Conservation (phyloP, 768 basidiomycete genomes). For the Serpula lacrymans region DNA sequence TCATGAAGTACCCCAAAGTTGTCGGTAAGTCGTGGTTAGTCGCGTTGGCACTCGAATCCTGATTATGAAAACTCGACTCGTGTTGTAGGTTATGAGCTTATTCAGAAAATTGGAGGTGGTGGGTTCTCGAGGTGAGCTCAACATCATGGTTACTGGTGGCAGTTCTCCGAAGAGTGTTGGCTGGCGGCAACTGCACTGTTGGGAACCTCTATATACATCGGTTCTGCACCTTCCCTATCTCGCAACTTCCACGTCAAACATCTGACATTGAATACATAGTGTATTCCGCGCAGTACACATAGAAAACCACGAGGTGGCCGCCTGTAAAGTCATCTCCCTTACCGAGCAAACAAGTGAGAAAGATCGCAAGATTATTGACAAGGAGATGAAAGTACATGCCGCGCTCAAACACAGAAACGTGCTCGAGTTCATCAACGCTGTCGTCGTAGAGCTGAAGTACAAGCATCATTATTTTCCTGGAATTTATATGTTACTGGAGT, state of each 20-base stretch:
- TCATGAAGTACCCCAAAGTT: slow-evolving; percentile 32
- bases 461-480: slow-evolving; percentile 64
- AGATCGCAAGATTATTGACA: slow-evolving; percentile 79
- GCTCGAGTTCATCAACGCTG: slow-evolving; percentile 78
- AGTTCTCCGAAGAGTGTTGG: not conserved
- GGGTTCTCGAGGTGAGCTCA: slow-evolving; percentile 76
- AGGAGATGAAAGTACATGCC: slow-evolving; percentile 89
- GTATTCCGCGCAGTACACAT: slow-evolving; percentile 83
- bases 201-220: no score
- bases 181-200: not conserved
- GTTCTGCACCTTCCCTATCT: no score
- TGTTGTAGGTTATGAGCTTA: slow-evolving; percentile 59
- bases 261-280: slow-evolving; percentile 34
- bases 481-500: slow-evolving; percentile 89
- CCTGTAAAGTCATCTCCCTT: slow-evolving; percentile 80
- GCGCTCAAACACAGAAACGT: slow-evolving; percentile 77
- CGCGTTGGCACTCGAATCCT: not conserved
- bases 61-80: not conserved
- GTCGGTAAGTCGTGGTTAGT: slow-evolving; percentile 16
- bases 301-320: slow-evolving; percentile 63
- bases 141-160: not conserved
- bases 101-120: slow-evolving; percentile 80
- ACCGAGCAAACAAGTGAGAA: slow-evolving; percentile 60
- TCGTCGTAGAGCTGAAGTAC: slow-evolving; percentile 66
- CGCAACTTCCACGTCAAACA: no score